Evolutionary conservation across 2,329 filamentous ascomycete species (phyloP).

Genomic region (Botrytis aclada): DNA sequence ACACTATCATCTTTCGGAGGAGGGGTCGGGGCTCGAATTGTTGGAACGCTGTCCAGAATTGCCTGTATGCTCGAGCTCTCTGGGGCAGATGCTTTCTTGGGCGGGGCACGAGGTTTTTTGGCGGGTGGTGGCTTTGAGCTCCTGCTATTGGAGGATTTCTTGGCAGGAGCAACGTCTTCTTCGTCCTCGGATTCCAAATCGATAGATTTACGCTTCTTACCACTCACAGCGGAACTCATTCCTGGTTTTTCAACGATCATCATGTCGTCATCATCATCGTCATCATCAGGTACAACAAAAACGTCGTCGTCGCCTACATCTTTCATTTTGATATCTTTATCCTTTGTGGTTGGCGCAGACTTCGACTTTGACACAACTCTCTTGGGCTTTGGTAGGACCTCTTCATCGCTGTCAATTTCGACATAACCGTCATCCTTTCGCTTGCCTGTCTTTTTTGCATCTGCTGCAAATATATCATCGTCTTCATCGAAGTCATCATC

Average conservation of each 20-base stretch:
- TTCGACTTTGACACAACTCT: conserved; percentile 39
- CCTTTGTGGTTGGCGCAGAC: conserved; percentile 39
- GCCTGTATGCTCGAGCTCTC: conserved; percentile 74
- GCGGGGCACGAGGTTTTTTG: conserved; percentile 38
- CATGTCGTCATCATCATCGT: conserved; percentile 48
- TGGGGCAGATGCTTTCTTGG: conserved; percentile 60
- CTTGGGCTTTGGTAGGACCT: conserved; percentile 59
- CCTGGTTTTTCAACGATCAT: conserved; percentile 33
- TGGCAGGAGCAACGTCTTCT: conserved; percentile 51
- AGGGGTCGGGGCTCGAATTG: conserved; percentile 77
- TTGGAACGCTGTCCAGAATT: conserved; percentile 85
- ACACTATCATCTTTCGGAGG: conserved; percentile 65
- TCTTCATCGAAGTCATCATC: conserved; percentile 63
- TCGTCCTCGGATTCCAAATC: conserved; percentile 55
- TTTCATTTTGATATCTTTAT: conserved; percentile 47
- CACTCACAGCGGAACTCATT: conserved; percentile 33
- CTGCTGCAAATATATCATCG: conserved; percentile 79
- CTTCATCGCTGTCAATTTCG: conserved; percentile 67
- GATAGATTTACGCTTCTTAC: conserved; percentile 59
- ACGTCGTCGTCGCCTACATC: conserved; percentile 36
- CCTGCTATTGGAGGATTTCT: conserved; percentile 47
- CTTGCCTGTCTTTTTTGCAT: conserved; percentile 63
- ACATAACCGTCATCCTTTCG: conserved; percentile 71
- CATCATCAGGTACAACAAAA: conserved; percentile 37
- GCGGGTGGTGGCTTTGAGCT: conserved; percentile 35